These are phyloP conservation scores for Pseudogymnoascus sp. DNA, from an alignment of 2,329 filamentous ascomycete genomes.

Conservation along the genomic window DNA sequence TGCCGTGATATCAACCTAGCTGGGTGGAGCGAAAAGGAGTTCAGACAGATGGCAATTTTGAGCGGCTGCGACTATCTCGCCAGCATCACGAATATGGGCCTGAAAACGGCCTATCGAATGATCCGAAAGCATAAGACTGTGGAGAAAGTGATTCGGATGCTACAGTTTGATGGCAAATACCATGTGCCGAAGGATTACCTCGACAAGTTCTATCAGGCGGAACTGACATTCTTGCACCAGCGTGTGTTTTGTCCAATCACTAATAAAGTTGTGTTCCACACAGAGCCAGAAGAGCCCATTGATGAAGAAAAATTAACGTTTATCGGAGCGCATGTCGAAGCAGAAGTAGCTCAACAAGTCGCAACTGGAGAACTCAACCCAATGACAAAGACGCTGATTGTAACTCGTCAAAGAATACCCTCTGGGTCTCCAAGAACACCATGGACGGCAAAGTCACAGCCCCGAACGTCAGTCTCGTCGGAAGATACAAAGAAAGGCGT, in stretches of 20 bases:
- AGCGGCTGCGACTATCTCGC: conserved; percentile 95
- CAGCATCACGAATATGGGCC: conserved; percentile 73
- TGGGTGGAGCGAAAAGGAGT: conserved; percentile 87
- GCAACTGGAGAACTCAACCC: conserved; percentile 80
- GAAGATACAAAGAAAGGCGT: conserved; percentile 51
- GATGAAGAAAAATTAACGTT: conserved; percentile 67
- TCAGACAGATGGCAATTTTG: conserved; percentile 90
- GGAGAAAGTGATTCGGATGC: conserved; percentile 70
- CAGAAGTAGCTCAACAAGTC: conserved; percentile 63
- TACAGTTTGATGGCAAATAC: conserved; percentile 84
- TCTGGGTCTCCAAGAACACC: conserved; percentile 15
- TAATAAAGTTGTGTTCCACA: conserved; percentile 67
- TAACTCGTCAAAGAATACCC: conserved; percentile 26
- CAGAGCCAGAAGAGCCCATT: conserved; percentile 53
- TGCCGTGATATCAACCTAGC: conserved; percentile 82
- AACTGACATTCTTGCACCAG: conserved; percentile 88
- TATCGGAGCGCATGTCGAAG: conserved; percentile 67
- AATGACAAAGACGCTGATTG: conserved; percentile 64
- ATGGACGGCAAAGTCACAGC: conserved; percentile 16
- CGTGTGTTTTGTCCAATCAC: conserved; percentile 80
- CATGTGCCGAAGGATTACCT: conserved; percentile 75
- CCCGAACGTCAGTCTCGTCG: conserved; percentile 25
- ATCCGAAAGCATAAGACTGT: conserved; percentile 84
- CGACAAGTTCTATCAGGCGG: conserved; percentile 73
- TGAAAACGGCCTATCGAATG: conserved; percentile 89